These are phyloP conservation scores for Cryptococcus amylolentus DNA, from an alignment of 1,284 basidiomycete species.

Conservation along the genomic window DNA sequence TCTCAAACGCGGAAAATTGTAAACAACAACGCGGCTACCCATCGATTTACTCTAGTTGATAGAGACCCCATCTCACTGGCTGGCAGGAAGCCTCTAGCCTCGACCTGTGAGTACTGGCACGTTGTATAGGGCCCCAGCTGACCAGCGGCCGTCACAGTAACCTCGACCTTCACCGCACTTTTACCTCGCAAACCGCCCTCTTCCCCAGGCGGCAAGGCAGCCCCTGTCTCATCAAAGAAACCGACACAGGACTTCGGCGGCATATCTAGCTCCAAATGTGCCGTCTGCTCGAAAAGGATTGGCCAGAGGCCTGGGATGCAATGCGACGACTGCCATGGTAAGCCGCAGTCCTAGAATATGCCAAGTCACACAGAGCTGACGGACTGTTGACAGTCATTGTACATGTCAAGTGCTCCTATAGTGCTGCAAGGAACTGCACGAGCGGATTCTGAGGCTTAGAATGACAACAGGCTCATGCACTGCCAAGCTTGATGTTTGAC, in stretches of 20 bases:
- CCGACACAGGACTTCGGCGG: not conserved
- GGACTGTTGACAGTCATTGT: constrained; percentile 53
- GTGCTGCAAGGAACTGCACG: constrained; percentile 67
- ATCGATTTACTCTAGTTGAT: constrained; percentile 80
- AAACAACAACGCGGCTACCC: constrained; percentile 53
- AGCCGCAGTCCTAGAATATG: constrained; percentile 26
- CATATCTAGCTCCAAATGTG: constrained; percentile 59
- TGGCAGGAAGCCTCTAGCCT: constrained; percentile 52
- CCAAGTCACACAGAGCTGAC: not conserved
- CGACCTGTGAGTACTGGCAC: constrained; percentile 26
- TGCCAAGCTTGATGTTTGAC: no score
- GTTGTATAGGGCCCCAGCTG: not conserved
- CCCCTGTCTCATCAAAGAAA: constrained; percentile 34
- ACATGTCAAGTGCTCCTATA: constrained; percentile 77
- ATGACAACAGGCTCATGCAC: no score
- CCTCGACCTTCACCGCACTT: constrained; percentile 56
- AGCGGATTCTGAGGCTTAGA: no score
- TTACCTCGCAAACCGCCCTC: constrained; percentile 57
- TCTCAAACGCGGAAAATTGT: no score
- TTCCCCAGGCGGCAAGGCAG: constrained; percentile 1
- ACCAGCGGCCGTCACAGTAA: constrained; percentile 11
- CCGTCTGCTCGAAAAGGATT: constrained; percentile 72
- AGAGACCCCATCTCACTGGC: constrained; percentile 55
- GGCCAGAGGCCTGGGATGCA: constrained; percentile 79
- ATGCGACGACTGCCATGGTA: constrained; percentile 83